A percentile compares a stretch with the other conserved stretches of the same genome.
Conservation (phyloP, 2,329 filamentous ascomycete genomes). For the Talaromyces verruculosus region DNA sequence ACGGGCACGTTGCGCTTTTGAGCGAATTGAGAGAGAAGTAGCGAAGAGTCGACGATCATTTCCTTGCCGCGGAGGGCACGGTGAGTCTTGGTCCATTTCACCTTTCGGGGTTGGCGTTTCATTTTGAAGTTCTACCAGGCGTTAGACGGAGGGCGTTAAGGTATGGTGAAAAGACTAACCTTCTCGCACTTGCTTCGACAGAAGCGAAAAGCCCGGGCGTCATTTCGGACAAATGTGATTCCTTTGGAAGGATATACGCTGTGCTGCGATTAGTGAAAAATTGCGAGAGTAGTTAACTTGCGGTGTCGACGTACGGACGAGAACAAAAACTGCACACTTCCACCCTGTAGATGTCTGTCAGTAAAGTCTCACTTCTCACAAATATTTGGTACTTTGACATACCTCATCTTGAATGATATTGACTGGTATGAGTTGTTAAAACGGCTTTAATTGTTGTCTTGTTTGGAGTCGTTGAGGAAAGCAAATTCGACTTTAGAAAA, state of each 20-base stretch:
- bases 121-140: constrained; percentile 73
- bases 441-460: not conserved
- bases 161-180: not conserved
- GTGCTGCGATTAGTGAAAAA: constrained; percentile 12
- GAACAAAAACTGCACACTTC: constrained; percentile 73
- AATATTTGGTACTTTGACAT: not conserved
- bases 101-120: constrained; percentile 95
- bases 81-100: constrained; percentile 96
- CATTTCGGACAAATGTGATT: constrained; percentile 68
- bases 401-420: constrained; percentile 27
- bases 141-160: not conserved
- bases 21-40: constrained; percentile 70
- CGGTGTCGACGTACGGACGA: constrained; percentile 46
- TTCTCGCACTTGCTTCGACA: constrained; percentile 69
- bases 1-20: constrained; percentile 91
- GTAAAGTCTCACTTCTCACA: not conserved
- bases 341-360: constrained; percentile 30
- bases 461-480: constrained; percentile 6
- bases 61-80: constrained; percentile 79
- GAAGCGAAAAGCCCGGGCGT: constrained; percentile 66
- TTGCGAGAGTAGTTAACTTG: not conserved
- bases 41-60: constrained; percentile 90
- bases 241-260: constrained; percentile 62
- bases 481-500: constrained; percentile 20
- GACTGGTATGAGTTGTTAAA: not conserved